Evolutionary conservation across 768 basidiomycete species (phyloP), one percentile per base, ranked within the genome.

Genomic region (Obba rivulosa): DNA sequence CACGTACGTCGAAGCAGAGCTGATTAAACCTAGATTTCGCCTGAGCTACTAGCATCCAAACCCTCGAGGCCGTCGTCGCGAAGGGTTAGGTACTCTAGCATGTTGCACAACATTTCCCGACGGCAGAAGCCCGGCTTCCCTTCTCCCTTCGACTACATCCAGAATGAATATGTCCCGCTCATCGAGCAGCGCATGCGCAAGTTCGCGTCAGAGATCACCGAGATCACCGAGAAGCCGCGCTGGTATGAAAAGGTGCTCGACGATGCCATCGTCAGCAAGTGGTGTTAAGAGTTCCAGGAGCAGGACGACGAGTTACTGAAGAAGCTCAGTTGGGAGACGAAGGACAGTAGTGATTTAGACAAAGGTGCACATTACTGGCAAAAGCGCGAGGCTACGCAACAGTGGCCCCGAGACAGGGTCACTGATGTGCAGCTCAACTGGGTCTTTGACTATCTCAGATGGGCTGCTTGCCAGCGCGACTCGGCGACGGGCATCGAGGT

Each of bases 211-310:
- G 24, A 35, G 14, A 44, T 52, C 18, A 34, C 45, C 11, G 22
- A 40, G 4, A 52, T 54, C 5, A 34, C 34, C n/a, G 43, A 43
- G 9, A 57, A 57, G 38, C 44, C 47, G 3, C 31, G 41, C 10
- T 57, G 56, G 56, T 55, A 53, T 47, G 48, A 52, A 47, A 57
- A 57, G 50, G 42, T 55, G n/a, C 9, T 43, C 31, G 48, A 57
- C 14, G 38, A 34, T 24, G 38, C 23, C 16, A 50, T 57, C 35
- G 45, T 48, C 4, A 20, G 36, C 0, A 49, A 43, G n/a, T 57
- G 56, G 56, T 45, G 13, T 22, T 9, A 43, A 14, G 56, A 57
- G 46, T n/a, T 54, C 11, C 34, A 45, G 17, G 50, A 47, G n/a
- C 48, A 50, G 21, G 50, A 57, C 34, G 34, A 42, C n/a, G 43